Evolutionary conservation across 768 basidiomycete genomes (phyloP), one percentile per base, ranked within the genome.

Genomic region (Termitomyces titanicus): DNA sequence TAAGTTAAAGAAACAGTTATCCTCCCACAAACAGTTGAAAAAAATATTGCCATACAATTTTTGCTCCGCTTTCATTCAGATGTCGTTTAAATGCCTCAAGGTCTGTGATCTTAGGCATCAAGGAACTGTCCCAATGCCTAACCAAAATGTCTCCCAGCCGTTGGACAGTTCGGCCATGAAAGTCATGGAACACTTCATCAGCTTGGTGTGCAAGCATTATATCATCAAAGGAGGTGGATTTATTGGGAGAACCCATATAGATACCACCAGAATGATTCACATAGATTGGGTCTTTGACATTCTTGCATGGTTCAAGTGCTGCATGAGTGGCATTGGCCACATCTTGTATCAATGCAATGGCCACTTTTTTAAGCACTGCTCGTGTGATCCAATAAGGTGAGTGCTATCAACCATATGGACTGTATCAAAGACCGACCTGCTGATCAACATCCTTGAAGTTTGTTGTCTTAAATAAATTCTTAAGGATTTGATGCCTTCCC

Each of bases 391-490:
- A 29, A 29, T 4, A 29, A 29, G n/a, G n/a, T n/a, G n/a, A n/a
- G n/a, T n/a, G n/a, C n/a, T n/a, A n/a, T n/a, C n/a, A n/a, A n/a
- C n/a, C n/a, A n/a, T n/a, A n/a, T n/a, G n/a, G n/a, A n/a, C n/a
- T n/a, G n/a, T n/a, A n/a, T n/a, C n/a, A n/a, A n/a, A n/a, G n/a
- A 39, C 53, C 9, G 18, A 72, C 72, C 66, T 73, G 72, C 1
- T 35, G 25, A 0, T 63, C 69, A 31, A 72, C 61, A 47, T 74
- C 42, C 40, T 69, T 70, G 56, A 70, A 71, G 48, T 76, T 74
- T 2, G 70, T 72, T 11, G 56, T 55, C 3, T 51, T 55, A 39
- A 74, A 75, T 3, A 54, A 58, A 1, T 55, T 60, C 37, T 70
- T 71, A 2, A 70, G 37, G 1, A 65, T 53, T 0, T 65, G 57